phyloP scores from a whole-genome alignment of 2,329 filamentous ascomycete genomes.

The Talaromyces sp. region DNA sequence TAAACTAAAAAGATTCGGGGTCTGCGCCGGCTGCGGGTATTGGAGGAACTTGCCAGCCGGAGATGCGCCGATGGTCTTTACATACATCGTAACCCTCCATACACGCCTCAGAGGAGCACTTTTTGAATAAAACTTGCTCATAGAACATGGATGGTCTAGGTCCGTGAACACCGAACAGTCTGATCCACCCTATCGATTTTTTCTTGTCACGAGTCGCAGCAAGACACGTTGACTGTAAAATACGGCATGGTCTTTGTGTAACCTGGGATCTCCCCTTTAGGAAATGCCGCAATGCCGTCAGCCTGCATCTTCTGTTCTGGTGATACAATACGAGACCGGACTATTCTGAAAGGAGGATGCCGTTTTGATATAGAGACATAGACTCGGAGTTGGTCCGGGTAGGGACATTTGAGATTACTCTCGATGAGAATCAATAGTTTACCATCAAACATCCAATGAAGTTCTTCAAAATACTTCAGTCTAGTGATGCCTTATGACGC shows the following conservation, averaged over 20 bases:
- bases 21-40: neutral
- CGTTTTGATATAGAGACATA: neutral
- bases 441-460: neutral
- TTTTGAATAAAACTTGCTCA: neutral
- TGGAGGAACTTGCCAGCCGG: neutral
- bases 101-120: neutral
- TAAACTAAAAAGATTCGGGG: neutral
- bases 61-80: neutral
- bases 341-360: neutral
- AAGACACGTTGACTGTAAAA: neutral
- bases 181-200: neutral
- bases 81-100: neutral
- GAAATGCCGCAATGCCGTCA: constrained; percentile 11
- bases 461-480: neutral
- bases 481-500: constrained; percentile 13
- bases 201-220: neutral
- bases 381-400: constrained; percentile 1
- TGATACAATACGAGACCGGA: neutral
- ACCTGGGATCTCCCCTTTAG: constrained; percentile 10
- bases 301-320: neutral
- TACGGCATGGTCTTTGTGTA: neutral
- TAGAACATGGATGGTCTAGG: neutral
- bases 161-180: neutral
- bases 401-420: neutral
- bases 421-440: too few species aligned